Base-by-base conservation (phyloP, 176 grass and related monocot genomes). In the Bolboschoenus planiculmis region DNA sequence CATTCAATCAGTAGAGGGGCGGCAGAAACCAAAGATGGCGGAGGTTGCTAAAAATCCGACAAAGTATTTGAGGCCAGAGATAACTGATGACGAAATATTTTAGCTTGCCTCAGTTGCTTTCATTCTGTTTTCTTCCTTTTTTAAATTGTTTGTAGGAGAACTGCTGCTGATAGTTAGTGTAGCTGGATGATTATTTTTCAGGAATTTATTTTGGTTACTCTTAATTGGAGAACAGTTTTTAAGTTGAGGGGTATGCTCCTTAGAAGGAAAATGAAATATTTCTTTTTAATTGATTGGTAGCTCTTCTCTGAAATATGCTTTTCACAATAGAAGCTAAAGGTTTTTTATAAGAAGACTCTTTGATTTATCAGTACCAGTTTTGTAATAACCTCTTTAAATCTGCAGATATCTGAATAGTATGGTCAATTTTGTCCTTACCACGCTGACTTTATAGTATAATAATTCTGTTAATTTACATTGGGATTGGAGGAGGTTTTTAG, bases 41-140 rank as follows among this genome's bases (percentile, higher is more conserved):
- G 87, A 97, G 55, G 1, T 93, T 76, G 83, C 83, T 78, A 93
- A 90, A 78, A 92, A 93, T 87, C 95, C 90, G 0, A 59, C 83
- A 53, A 93, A 91, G 86, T 95, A 85, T 76, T 93, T 93, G 40
- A 90, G 78, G n/a, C 92, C 95, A 40, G 84, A 93, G 78, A 86
- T 98, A 78, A 90, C 92, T 26, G 90, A 95, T 82, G 92, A 95
- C 50, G 95, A 98, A 55, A 98, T 95, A 85, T 98, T 91, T 58
- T 98, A 94, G 85, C 11, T 35, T 70, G 21, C 1, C 57, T 26
- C 15, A 60, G 50, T 36, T 37, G 18, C 27, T 65, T 65, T 18
- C 21, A 46, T 82, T 82, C 61, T 65, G 20, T 57, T 80, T 56
- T 56, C 15, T 54, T 55, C 26, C 0, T 68, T 16, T 39, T 59